phyloP scores from a whole-genome alignment of 2,329 filamentous ascomycete species.

The Clarireedia monteithiana region DNA sequence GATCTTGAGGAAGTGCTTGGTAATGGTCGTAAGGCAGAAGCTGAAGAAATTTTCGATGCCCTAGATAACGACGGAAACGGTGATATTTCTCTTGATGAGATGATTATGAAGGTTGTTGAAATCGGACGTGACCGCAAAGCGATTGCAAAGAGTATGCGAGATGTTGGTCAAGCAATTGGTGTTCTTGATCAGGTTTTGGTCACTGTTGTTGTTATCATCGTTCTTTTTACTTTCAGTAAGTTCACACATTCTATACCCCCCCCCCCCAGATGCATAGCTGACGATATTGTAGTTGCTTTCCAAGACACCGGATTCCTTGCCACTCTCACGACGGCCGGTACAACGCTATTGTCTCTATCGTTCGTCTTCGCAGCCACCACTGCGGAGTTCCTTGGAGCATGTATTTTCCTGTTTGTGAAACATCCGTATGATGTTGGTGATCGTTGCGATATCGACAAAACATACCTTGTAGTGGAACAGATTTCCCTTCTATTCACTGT shows the following conservation, averaged over 20 bases:
- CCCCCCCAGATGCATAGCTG: conserved; percentile 13
- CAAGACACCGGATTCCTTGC: conserved; percentile 80
- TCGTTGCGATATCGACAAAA: conserved; percentile 69
- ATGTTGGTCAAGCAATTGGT: conserved; percentile 88
- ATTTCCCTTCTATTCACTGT: conserved; percentile 92
- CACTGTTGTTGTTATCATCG: conserved; percentile 71
- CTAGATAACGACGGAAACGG: conserved; percentile 87
- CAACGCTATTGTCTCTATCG: conserved; percentile 86
- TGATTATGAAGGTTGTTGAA: conserved; percentile 69
- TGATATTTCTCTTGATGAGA: conserved; percentile 91
- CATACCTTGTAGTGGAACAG: conserved; percentile 77
- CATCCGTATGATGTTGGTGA: conserved; percentile 96
- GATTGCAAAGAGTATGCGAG: conserved; percentile 89
- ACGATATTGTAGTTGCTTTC: conserved; percentile 57
- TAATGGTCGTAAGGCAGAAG: conserved; percentile 61
- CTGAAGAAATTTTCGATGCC: conserved; percentile 74
- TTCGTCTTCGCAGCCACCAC: conserved; percentile 91
- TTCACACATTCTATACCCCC: conserved; percentile 17
- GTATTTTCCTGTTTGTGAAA: conserved; percentile 98
- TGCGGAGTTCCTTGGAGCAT: conserved; percentile 94
- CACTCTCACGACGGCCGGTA: conserved; percentile 83
- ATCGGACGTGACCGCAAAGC: conserved; percentile 81
- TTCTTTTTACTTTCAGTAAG: conserved; percentile 74
- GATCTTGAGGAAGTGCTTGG: conserved; percentile 88
- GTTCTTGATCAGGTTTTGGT: conserved; percentile 83